Percentiles rank a stretch among this genome's conserved stretches.
phyloP scores from a whole-genome alignment of 257 asterid genomes.

The Fraxinus quadrangulata region DNA sequence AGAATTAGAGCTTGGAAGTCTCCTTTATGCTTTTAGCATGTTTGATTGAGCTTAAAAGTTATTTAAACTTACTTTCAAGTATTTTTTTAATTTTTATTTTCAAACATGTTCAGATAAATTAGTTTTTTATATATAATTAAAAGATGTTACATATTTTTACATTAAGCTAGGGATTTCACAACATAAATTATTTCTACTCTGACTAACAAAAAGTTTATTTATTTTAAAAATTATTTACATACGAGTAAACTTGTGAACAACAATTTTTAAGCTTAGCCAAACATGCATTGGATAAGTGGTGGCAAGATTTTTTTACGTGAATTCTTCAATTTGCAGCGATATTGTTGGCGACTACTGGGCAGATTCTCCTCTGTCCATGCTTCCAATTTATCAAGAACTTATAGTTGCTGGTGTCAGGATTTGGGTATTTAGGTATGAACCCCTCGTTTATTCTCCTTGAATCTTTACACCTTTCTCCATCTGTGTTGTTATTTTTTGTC shows the following conservation, averaged over 20 bases:
- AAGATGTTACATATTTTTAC: background rate
- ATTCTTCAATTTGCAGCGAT: constrained; percentile 55
- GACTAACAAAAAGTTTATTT: background rate
- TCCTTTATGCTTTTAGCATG: constrained; percentile 17
- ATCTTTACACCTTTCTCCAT: too few species aligned
- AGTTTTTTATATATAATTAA: background rate
- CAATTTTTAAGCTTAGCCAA: background rate
- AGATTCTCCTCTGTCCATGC: constrained; percentile 90
- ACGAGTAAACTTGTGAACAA: background rate
- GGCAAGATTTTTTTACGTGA: constrained; percentile 7
- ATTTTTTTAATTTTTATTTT: background rate
- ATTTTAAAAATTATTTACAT: background rate
- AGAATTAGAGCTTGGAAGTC: constrained; percentile 10
- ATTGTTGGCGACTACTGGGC: constrained; percentile 76
- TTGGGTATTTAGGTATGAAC: constrained; percentile 88
- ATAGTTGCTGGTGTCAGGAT: constrained; percentile 81
- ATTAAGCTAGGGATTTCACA: background rate
- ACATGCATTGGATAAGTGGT: background rate
- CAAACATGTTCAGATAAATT: background rate
- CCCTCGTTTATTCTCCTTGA: background rate
- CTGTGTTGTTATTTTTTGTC: too few species aligned
- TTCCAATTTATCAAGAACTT: constrained; percentile 85
- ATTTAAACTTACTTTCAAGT: background rate
- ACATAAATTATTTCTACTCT: background rate
- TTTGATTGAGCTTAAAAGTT: background rate